Percentiles rank a stretch among this genome's conserved stretches.
phyloP scores from a whole-genome alignment of 805 yeast species.

The Grigorovia humatica region DNA sequence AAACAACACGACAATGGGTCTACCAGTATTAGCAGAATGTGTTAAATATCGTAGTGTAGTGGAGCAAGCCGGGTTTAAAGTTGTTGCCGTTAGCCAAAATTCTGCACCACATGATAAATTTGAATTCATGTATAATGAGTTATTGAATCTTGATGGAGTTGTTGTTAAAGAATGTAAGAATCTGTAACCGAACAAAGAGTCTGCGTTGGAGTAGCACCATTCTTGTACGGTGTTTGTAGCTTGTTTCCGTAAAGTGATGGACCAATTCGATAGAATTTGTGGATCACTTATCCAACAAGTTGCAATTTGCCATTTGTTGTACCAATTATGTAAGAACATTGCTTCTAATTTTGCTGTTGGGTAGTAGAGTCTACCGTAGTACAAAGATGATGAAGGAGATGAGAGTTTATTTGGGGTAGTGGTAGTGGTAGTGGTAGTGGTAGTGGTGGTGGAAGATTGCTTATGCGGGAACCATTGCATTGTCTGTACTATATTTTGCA shows the following conservation, averaged over 20 bases:
- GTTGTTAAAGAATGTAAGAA: conserved; percentile 55
- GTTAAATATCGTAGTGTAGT: conserved; percentile 79
- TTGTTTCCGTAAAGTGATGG: not conserved
- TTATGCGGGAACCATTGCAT: not conserved
- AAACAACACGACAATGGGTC: conserved; percentile 80
- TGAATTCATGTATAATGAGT: conserved; percentile 46
- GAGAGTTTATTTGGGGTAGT: not conserved
- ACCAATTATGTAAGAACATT: conserved; percentile 35
- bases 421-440: no score
- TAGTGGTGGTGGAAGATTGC: no score
- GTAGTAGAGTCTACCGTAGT: conserved; percentile 80
- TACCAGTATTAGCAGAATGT: conserved; percentile 74
- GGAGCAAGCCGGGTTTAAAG: conserved; percentile 84
- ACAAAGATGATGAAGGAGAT: conserved; percentile 33
- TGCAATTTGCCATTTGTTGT: not conserved
- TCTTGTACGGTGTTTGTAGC: conserved; percentile 41
- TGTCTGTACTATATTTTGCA: not conserved
- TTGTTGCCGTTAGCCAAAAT: conserved; percentile 74
- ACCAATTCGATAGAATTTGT: not conserved
- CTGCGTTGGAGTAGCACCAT: conserved; percentile 71
- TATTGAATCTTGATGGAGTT: conserved; percentile 30
- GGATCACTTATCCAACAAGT: not conserved
- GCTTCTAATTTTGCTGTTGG: conserved; percentile 86
- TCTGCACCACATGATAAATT: conserved; percentile 73
- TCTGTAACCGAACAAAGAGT: conserved; percentile 71